Evolutionary conservation across 441 rosid genomes (phyloP), one percentile per base, ranked within the genome.

Genomic region (Erodium chrysanthum): DNA sequence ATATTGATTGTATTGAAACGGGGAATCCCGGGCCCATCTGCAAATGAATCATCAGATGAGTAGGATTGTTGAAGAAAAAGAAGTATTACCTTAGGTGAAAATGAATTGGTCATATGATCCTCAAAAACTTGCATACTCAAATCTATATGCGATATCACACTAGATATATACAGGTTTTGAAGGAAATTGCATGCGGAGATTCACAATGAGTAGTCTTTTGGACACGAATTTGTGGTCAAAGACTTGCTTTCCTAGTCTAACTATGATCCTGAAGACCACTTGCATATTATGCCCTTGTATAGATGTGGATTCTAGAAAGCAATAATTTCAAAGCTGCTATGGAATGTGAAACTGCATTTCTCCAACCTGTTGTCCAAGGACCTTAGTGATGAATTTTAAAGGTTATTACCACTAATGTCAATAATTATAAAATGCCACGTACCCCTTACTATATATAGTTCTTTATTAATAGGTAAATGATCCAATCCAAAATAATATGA

Each of bases 21-120:
- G 84, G 84, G 71, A 79, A 91, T 66, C 91, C 96, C 31, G 83
- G 81, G 64, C 98, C 97, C 96, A 94, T 88, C 98, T 94, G 96
- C 85, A 79, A 8, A 20, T 40, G 64, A 56, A 50, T 3, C 4
- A 7, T 21, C 8, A 11, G 10, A 54, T 56, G 9, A 56, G 61
- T 56, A 11, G 61, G 23, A 6, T 7, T 1, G 8, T 20, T 20
- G 9, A 56, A 56, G 61, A 56, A 56, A 56, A 18, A 9, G 3
- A 11, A 46, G 54, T 52, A 52, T 52, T 50, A 5, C 58, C n/a
- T 8, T 7, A 50, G 58, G 59, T 52, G 59, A 17, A 50, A 52
- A 17, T 52, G 22, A 52, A 50, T 50, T 1, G 58, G 58, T 7
- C 21, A 50, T 50, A 17, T 17, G 17, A 50, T 17, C 58, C 58